Evolutionary conservation across 2,329 filamentous ascomycete genomes (phyloP), one percentile per base, ranked within the genome.

Genomic region (Fusarium sp.): DNA sequence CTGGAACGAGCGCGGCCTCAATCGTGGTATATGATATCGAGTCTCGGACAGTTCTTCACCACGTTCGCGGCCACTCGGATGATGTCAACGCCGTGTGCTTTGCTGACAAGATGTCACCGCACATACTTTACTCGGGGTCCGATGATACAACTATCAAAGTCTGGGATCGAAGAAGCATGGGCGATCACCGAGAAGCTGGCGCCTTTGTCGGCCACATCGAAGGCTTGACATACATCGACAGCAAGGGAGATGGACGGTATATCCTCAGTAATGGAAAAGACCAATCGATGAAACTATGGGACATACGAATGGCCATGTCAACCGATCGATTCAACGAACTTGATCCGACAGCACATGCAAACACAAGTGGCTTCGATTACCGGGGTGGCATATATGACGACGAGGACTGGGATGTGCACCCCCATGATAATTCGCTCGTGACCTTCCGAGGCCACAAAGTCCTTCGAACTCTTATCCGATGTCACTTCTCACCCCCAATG

Each of bases 61-160:
- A 91, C 54, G 90, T 98, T 32, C 85, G 87, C 22, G 95, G 94
- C 1, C 96, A 99, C 79, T 85, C 90, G 9, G 90, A 97, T 76
- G 95, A 99, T 80, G 96, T 98, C 62, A 99, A 98, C 77, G 96
- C 96, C 9, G 96, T 99, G 2, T 98, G 95, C 82, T 98, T 97
- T 78, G 96, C 95, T 2, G 95, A 98, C 82, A 91, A 91, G 69
- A 89, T 89, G 36, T 97, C 94, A 1, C 96, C 96, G 3, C 95
- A 99, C 80, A 96, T 98, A 69, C 87, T 99, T 6, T 98, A 98
- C 83, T 98, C 95, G 1, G 96, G 96, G 26, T 98, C 95, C 0
- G 96, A 99, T 79, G 96, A 99, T 79, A 92, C 93, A 5, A 97
- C 94, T 2, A 89, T 98, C 78, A 97, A 98, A 79, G 94, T 99